These are phyloP conservation scores for Podospora pseudopauciseta DNA, from an alignment of 495 filamentous ascomycete species.

Conservation along the genomic window DNA sequence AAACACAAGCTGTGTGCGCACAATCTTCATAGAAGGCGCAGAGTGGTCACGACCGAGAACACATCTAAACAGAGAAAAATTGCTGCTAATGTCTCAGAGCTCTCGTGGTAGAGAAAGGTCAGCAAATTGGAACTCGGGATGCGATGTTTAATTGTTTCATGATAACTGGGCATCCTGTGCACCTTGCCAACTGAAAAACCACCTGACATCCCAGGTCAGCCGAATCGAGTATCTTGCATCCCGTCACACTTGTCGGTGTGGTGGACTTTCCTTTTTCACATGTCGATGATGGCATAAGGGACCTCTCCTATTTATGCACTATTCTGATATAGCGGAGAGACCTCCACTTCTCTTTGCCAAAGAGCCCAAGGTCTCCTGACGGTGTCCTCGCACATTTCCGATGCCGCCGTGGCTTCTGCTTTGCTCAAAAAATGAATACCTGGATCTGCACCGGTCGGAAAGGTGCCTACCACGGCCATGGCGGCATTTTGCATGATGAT, in stretches of 20 bases:
- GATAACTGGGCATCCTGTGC: background rate
- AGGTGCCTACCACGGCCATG: conserved; percentile 2
- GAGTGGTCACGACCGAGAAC: background rate
- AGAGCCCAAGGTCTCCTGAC: conserved; percentile 38
- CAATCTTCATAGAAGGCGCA: background rate
- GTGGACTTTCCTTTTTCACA: background rate
- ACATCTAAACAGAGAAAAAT: background rate
- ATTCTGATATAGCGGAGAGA: conserved; percentile 8
- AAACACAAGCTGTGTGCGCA: background rate
- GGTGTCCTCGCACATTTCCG: conserved; percentile 26
- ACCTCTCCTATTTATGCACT: background rate
- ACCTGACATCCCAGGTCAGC: background rate
- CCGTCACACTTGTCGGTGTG: background rate
- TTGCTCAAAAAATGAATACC: conserved; percentile 28
- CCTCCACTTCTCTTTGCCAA: conserved; percentile 43
- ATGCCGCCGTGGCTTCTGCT: conserved; percentile 24
- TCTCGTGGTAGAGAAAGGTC: background rate
- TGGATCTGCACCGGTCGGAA: background rate
- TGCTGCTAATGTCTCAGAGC: background rate
- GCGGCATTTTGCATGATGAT: conserved; percentile 21
- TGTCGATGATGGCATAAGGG: background rate
- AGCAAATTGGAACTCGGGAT: background rate
- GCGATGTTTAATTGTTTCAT: background rate
- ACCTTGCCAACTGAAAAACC: background rate
- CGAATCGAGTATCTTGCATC: background rate